These are phyloP conservation scores for Starmerella stellata DNA, from an alignment of 805 yeast genomes.

Conservation along the genomic window DNA sequence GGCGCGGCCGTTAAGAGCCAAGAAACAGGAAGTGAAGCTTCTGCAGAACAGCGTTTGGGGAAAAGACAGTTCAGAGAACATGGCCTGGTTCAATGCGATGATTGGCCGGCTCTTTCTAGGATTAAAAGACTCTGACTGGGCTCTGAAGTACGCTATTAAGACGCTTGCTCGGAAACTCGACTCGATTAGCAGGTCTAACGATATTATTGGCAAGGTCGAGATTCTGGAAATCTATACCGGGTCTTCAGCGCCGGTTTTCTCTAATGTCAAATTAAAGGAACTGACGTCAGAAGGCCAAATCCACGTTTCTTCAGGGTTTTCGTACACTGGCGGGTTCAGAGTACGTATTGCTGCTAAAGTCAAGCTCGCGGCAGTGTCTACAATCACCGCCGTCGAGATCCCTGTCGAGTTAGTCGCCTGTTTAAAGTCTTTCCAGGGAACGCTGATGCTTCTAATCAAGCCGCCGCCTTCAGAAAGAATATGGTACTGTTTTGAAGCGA, in stretches of 20 bases:
- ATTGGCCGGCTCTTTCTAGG: constrained; percentile 68
- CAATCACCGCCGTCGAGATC: constrained; percentile 57
- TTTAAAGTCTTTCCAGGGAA: constrained; percentile 54
- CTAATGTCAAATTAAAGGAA: constrained; percentile 49
- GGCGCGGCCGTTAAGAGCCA: constrained; percentile 59
- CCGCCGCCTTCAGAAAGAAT: constrained; percentile 81
- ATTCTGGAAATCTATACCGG: constrained; percentile 63
- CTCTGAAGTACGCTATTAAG: constrained; percentile 38
- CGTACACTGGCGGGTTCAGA: constrained; percentile 60
- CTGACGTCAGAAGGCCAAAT: constrained; percentile 68
- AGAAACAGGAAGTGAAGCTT: constrained; percentile 50
- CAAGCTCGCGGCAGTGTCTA: constrained; percentile 53
- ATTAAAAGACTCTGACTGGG: constrained; percentile 49
- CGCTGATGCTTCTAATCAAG: constrained; percentile 48
- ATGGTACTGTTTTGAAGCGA: constrained; percentile 74
- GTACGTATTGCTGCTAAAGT: constrained; percentile 67
- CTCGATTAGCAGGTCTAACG: constrained; percentile 54
- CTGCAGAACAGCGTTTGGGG: constrained; percentile 64
- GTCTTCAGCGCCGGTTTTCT: constrained; percentile 57
- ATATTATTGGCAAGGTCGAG: constrained; percentile 65
- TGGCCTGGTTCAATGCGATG: constrained; percentile 82
- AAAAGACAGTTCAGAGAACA: constrained; percentile 62
- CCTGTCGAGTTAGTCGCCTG: constrained; percentile 54
- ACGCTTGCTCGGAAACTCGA: constrained; percentile 55
- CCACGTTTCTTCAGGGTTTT: constrained; percentile 39